phyloP scores from a whole-genome alignment of 306 rosid genomes.

The Castanopsis chinensis region DNA sequence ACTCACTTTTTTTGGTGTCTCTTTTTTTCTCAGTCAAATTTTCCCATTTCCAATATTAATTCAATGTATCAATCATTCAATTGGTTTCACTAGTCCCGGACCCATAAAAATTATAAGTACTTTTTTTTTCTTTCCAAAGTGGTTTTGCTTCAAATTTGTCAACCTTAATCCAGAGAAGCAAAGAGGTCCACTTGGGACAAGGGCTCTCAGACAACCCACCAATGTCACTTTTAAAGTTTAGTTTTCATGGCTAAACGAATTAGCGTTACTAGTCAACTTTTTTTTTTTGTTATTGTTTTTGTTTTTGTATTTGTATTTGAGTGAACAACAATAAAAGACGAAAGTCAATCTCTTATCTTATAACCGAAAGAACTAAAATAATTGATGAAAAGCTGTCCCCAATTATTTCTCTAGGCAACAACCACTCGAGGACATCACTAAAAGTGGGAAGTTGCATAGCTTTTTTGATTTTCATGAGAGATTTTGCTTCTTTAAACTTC shows the following conservation, averaged over 20 bases:
- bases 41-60: constrained; percentile 14
- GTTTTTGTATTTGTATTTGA: not conserved
- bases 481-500: constrained; percentile 5
- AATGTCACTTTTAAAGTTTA: constrained; percentile 3
- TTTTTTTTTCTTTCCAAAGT: constrained; percentile 19
- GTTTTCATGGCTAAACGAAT: constrained; percentile 3
- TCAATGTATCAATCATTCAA: not conserved
- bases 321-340: constrained; percentile 20
- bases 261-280: constrained; percentile 1
- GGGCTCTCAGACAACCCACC: constrained; percentile 7
- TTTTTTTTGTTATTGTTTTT: not conserved
- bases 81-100: constrained; percentile 26
- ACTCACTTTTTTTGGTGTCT: not conserved
- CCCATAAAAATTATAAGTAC: constrained; percentile 4
- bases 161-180: constrained; percentile 26
- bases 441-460: constrained; percentile 20
- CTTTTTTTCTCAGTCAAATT: not conserved
- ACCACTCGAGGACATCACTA: constrained; percentile 21
- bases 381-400: constrained; percentile 38
- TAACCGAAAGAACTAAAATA: constrained; percentile 30
- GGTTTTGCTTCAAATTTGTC: constrained; percentile 31
- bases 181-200: constrained; percentile 8
- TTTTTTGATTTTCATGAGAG: not conserved
- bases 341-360: constrained; percentile 27
- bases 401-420: constrained; percentile 30